These are phyloP conservation scores for Pseudogymnoascus sp. DNA, from an alignment of 2,329 filamentous ascomycete genomes.

Conservation along the genomic window DNA sequence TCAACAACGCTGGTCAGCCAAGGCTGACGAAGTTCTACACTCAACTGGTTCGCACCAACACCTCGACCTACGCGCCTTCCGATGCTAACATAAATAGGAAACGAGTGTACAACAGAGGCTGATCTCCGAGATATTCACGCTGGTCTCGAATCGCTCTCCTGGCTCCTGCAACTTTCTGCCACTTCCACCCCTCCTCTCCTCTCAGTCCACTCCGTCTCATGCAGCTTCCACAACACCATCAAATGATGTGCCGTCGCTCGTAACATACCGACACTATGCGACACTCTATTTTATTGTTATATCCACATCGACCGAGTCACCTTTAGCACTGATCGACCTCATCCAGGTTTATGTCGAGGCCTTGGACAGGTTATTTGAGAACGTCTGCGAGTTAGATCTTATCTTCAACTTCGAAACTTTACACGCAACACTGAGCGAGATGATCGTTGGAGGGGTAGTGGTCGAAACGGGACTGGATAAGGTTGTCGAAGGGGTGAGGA, in stretches of 20 bases:
- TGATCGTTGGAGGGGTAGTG: slow-evolving; percentile 92
- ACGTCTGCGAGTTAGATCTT: slow-evolving; percentile 94
- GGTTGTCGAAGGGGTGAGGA: slow-evolving; percentile 76
- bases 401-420: slow-evolving; percentile 99
- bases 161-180: slow-evolving; percentile 97
- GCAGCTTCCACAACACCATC: slow-evolving; percentile 54
- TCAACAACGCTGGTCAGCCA: slow-evolving; percentile 96
- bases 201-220: slow-evolving; percentile 58
- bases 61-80: slow-evolving; percentile 5
- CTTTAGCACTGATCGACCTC: slow-evolving; percentile 87
- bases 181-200: slow-evolving; percentile 57
- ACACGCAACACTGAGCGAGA: slow-evolving; percentile 83
- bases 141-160: slow-evolving; percentile 84
- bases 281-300: slow-evolving; percentile 99
- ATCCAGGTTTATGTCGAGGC: slow-evolving; percentile 98
- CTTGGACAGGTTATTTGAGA: slow-evolving; percentile 90
- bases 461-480: slow-evolving; percentile 85
- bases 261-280: slow-evolving; percentile 96
- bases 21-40: slow-evolving; percentile 98
- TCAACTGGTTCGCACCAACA: slow-evolving; percentile 60
- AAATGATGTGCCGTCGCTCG: slow-evolving; percentile 87
- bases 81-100: slow-evolving; percentile 52
- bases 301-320: slow-evolving; percentile 90
- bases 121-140: slow-evolving; percentile 93
- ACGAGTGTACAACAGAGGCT: slow-evolving; percentile 94